Conservation (phyloP, 2,329 filamentous ascomycete species). For the Diaporthe australafricana region DNA sequence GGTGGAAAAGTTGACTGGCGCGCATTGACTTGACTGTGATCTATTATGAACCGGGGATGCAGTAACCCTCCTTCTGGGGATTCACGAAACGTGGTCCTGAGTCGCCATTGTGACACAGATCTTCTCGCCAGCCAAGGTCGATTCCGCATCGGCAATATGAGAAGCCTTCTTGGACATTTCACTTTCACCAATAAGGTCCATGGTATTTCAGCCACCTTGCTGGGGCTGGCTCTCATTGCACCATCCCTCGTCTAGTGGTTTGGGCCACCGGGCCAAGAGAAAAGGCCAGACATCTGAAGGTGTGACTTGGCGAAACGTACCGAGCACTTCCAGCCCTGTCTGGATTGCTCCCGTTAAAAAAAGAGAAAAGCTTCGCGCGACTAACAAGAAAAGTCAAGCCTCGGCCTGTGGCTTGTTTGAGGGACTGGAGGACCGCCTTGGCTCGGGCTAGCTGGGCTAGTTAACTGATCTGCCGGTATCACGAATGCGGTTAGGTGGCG, state of each 20-base stretch:
- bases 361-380: neutral
- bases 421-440: slow-evolving; percentile 2
- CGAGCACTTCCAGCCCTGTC: slow-evolving; percentile 11
- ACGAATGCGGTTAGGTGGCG: neutral
- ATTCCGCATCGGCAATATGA: slow-evolving; percentile 20
- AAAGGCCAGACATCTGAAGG: neutral
- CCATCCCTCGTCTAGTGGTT: neutral
- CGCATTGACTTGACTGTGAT: slow-evolving; percentile 21
- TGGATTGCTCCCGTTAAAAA: neutral
- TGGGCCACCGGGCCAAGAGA: neutral
- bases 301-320: slow-evolving; percentile 20
- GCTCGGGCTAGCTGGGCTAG: slow-evolving; percentile 12
- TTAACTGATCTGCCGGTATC: slow-evolving; percentile 9
- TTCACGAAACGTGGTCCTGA: slow-evolving; percentile 16
- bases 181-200: neutral
- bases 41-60: neutral
- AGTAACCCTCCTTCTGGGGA: neutral
- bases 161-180: slow-evolving; percentile 18
- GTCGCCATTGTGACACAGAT: slow-evolving; percentile 22
- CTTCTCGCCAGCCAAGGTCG: slow-evolving; percentile 22
- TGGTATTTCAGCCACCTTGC: neutral
- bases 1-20: slow-evolving; percentile 1
- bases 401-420: slow-evolving; percentile 16
- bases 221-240: no score
- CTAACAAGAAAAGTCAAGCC: neutral